These are phyloP conservation scores for Asclepias syriaca DNA, from an alignment of 257 asterid genomes.

Conservation along the genomic window DNA sequence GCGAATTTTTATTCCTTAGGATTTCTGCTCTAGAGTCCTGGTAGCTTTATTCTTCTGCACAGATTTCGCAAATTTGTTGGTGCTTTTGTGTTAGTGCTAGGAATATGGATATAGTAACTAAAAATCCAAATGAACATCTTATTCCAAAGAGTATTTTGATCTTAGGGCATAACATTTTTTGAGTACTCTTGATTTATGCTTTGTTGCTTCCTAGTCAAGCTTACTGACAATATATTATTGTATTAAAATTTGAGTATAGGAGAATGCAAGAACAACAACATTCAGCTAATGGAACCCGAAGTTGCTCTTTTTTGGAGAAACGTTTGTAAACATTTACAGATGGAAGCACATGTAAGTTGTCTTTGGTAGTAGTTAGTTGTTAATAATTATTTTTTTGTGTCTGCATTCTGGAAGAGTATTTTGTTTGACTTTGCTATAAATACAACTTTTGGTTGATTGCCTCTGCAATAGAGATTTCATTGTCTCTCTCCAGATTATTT, in stretches of 20 bases:
- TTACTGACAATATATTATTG: not conserved
- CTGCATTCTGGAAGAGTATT: not conserved
- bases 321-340: conserved; percentile 69
- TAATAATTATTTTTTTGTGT: not conserved
- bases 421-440: not conserved
- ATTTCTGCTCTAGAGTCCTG: not conserved
- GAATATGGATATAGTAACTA: not conserved
- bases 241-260: conserved; percentile 33
- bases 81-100: not conserved
- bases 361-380: not conserved
- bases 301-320: conserved; percentile 84
- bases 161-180: not conserved
- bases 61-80: not conserved
- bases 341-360: conserved; percentile 76
- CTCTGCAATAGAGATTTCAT: not conserved
- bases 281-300: conserved; percentile 81
- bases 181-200: not conserved
- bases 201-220: not conserved
- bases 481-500: not conserved
- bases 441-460: not conserved
- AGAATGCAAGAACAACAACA: conserved; percentile 25
- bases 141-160: not conserved
- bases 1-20: not conserved
- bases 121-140: not conserved
- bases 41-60: not conserved